Evolutionary conservation across 257 asterid species (phyloP).

Genomic region (Nicotiana benthamiana): DNA sequence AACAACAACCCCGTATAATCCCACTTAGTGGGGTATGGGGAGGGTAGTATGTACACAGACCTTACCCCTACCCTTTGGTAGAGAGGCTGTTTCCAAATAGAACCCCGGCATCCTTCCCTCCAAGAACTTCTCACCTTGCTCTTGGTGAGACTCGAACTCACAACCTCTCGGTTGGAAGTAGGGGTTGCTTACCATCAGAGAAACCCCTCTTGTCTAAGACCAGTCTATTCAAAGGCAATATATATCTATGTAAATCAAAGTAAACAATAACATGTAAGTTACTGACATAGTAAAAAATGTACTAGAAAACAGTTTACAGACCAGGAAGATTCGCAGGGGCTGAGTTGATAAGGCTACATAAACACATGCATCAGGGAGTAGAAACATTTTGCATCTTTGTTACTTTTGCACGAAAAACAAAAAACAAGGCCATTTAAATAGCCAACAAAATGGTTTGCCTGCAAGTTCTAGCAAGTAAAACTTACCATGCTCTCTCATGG

Average conservation of each 20-base stretch:
- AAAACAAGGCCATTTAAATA: not conserved
- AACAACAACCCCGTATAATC: too few species aligned
- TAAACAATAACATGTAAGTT: not conserved
- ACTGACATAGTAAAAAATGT: not conserved
- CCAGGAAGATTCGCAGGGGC: not conserved
- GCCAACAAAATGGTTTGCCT: not conserved
- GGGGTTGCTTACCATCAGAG: too few species aligned
- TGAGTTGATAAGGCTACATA: not conserved
- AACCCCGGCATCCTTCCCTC: too few species aligned
- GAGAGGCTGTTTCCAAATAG: too few species aligned
- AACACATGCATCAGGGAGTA: not conserved
- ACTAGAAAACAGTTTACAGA: not conserved
- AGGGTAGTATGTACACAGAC: too few species aligned
- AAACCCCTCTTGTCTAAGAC: too few species aligned
- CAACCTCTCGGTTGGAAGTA: too few species aligned
- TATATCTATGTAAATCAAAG: not conserved
- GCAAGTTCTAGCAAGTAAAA: not conserved
- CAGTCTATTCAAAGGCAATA: not conserved
- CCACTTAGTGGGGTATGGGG: too few species aligned
- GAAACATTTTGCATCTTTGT: not conserved
- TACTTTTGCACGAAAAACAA: not conserved
- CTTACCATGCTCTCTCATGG: not conserved
- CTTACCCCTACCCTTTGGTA: too few species aligned
- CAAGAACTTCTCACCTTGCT: too few species aligned
- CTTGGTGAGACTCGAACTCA: too few species aligned